phyloP scores from a whole-genome alignment of 108 stramenopile species.

The Cyclotella atomus region DNA sequence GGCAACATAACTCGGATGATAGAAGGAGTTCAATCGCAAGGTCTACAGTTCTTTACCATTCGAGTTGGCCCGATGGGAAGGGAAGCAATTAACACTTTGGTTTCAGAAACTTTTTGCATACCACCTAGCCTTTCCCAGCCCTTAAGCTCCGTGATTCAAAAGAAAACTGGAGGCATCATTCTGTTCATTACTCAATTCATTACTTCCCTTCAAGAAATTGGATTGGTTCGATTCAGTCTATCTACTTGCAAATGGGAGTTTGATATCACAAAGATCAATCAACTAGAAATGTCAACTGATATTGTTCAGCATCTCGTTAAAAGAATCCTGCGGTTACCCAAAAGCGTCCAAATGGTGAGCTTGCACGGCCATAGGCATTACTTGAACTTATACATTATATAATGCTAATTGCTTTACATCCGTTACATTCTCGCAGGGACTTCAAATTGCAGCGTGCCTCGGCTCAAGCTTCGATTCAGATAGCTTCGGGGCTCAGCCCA shows the following conservation, averaged over 20 bases:
- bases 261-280: constrained; percentile 11
- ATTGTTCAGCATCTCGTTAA: constrained; percentile 10
- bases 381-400: too few species aligned
- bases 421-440: too few species aligned
- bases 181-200: constrained; percentile 22
- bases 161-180: constrained; percentile 31
- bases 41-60: neutral
- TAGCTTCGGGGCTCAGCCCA: neutral
- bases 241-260: constrained; percentile 16
- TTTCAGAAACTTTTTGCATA: constrained; percentile 23
- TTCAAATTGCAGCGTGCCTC: constrained; percentile 33
- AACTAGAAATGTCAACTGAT: constrained; percentile 9
- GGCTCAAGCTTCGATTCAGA: constrained; percentile 15
- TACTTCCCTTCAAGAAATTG: constrained; percentile 19
- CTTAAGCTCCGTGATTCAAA: constrained; percentile 8
- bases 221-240: constrained; percentile 14
- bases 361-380: too few species aligned
- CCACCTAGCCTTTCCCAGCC: constrained; percentile 14
- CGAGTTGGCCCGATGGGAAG: constrained; percentile 11
- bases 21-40: constrained; percentile 8
- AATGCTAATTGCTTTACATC: too few species aligned
- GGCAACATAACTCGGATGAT: constrained; percentile 9
- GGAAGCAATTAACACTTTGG: constrained; percentile 9
- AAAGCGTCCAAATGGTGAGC: neutral
- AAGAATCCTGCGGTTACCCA: constrained; percentile 2